Percentiles rank a stretch among this genome's conserved stretches.
Evolutionary conservation across 2,329 filamentous ascomycete genomes (phyloP).

Genomic region (Dothideomycetidae sp.): DNA sequence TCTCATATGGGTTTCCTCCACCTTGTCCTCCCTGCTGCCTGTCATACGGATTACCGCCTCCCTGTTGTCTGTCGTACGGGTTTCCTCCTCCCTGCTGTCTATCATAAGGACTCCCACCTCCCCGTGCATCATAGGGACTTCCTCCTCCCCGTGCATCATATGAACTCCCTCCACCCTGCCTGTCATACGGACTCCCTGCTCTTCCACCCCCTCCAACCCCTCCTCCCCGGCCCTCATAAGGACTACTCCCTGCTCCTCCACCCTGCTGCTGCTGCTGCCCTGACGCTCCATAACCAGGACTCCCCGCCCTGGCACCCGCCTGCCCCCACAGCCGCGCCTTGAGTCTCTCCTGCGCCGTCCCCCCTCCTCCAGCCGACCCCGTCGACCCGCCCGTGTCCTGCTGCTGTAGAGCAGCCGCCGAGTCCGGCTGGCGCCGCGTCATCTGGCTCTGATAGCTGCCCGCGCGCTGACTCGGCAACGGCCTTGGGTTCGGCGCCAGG

Average conservation of each 20-base stretch:
- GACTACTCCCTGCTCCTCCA: not conserved
- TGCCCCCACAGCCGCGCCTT: conserved; percentile 59
- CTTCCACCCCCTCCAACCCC: not conserved
- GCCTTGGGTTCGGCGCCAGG: conserved; percentile 32
- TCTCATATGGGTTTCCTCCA: not conserved
- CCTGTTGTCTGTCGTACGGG: not conserved
- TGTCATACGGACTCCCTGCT: not conserved
- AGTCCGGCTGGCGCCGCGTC: conserved; percentile 24
- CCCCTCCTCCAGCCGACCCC: conserved; percentile 28
- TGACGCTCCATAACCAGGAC: conserved; percentile 2
- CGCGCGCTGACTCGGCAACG: conserved; percentile 56
- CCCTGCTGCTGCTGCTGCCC: conserved; percentile 3
- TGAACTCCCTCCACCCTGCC: not conserved
- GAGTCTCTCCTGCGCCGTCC: conserved; percentile 65
- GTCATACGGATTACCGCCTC: not conserved
- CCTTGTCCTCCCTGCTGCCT: not conserved
- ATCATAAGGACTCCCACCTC: not conserved
- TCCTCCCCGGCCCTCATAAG: conserved; percentile 3
- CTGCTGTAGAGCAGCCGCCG: conserved; percentile 25
- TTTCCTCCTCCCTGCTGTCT: not conserved
- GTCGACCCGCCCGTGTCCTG: conserved; percentile 2
- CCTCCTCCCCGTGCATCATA: not conserved
- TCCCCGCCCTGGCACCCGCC: conserved; percentile 4
- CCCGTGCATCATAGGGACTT: not conserved
- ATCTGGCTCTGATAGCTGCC: conserved; percentile 55